These are phyloP conservation scores for Cladosporium sp. DNA, from an alignment of 2,329 filamentous ascomycete species.

Conservation along the genomic window DNA sequence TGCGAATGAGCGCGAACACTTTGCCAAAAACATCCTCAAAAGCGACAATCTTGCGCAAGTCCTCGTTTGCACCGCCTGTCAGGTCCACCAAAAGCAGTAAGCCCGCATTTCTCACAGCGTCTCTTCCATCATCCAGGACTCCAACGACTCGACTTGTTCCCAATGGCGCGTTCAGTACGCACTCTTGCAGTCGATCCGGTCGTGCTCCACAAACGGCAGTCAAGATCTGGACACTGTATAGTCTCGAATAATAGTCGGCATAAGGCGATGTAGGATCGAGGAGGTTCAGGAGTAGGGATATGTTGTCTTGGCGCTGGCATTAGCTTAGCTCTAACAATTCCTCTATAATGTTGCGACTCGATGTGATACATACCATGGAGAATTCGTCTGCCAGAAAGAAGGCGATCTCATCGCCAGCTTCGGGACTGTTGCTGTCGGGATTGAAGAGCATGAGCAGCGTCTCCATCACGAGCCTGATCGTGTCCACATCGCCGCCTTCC, in stretches of 20 bases:
- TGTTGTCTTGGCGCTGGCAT: conserved; percentile 83
- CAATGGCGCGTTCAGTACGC: conserved; percentile 80
- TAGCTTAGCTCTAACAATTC: conserved; percentile 43
- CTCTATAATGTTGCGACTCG: conserved; percentile 20
- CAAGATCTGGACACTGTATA: conserved; percentile 87
- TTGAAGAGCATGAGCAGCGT: conserved; percentile 91
- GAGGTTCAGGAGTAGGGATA: conserved; percentile 82
- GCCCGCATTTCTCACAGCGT: conserved; percentile 82
- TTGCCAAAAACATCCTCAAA: conserved; percentile 92
- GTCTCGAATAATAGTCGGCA: conserved; percentile 55
- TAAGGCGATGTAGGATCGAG: conserved; percentile 86
- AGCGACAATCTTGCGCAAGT: conserved; percentile 91
- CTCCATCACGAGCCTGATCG: conserved; percentile 90
- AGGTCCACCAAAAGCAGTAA: conserved; percentile 83
- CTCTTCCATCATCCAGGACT: conserved; percentile 76
- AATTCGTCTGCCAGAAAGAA: conserved; percentile 98
- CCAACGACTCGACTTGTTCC: conserved; percentile 83
- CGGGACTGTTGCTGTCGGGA: conserved; percentile 62
- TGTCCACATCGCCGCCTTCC: conserved; percentile 72
- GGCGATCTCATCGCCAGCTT: conserved; percentile 93
- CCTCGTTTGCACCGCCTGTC: conserved; percentile 71
- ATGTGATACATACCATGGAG: conserved; percentile 62
- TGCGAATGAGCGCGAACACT: conserved; percentile 74
- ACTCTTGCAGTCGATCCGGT: conserved; percentile 90
- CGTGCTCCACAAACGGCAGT: conserved; percentile 79